phyloP scores from a whole-genome alignment of 257 asterid genomes.

The Primulina tabacum region DNA sequence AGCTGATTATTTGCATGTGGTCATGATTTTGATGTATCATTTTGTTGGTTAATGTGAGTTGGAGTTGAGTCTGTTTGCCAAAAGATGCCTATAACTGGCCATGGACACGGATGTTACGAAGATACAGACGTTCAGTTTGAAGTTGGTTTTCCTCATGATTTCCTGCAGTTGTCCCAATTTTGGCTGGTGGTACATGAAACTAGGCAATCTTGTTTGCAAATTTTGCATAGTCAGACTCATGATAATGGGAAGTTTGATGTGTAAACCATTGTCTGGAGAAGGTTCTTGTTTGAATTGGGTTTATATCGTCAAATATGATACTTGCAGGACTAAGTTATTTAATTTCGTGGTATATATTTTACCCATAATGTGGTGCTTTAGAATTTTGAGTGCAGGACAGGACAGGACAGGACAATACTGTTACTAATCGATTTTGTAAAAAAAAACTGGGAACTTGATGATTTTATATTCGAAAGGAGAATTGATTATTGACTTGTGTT shows the following conservation, averaged over 20 bases:
- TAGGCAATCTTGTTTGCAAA: constrained; percentile 13
- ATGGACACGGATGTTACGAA: constrained; percentile 1
- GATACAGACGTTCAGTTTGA: background rate
- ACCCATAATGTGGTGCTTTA: background rate
- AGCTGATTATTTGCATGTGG: background rate
- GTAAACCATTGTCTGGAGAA: background rate
- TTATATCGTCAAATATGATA: constrained; percentile 1
- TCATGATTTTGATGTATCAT: background rate
- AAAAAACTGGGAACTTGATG: background rate
- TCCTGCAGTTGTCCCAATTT: background rate
- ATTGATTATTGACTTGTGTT: background rate
- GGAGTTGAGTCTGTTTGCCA: background rate
- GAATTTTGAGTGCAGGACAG: background rate
- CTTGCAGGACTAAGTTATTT: background rate
- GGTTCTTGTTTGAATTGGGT: constrained; percentile 7
- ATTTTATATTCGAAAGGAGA: background rate
- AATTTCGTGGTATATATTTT: background rate
- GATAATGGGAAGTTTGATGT: background rate
- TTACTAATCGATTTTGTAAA: background rate
- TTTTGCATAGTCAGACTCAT: background rate
- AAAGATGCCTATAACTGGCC: background rate
- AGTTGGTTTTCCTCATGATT: background rate
- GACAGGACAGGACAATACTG: background rate
- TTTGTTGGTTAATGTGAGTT: too few species aligned
- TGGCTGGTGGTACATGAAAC: background rate